Evolutionary conservation across 768 basidiomycete species (phyloP).

Genomic region (Tulasnella sp.): DNA sequence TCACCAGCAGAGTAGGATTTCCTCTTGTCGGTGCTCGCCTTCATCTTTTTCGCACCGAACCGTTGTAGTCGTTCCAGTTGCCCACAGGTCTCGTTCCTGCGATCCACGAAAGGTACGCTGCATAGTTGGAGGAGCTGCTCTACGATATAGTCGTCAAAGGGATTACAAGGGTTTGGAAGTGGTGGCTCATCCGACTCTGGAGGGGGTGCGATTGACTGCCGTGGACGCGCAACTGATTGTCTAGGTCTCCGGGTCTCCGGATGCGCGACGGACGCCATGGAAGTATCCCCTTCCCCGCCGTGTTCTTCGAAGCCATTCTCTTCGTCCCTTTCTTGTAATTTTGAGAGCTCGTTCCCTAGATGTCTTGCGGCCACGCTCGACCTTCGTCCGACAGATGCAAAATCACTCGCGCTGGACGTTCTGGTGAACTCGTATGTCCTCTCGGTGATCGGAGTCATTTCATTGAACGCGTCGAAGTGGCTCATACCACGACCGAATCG

Average conservation of each 20-base stretch:
- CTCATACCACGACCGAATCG: conserved; percentile 39
- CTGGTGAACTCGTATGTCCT: conserved; percentile 77
- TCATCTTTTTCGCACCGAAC: conserved; percentile 37
- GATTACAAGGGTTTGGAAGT: conserved; percentile 72
- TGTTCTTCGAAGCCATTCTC: conserved; percentile 18
- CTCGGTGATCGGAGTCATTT: conserved; percentile 98
- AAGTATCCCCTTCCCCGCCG: conserved; percentile 31
- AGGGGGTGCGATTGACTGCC: conserved; percentile 6
- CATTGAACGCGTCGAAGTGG: conserved; percentile 70
- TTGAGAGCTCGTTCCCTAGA: conserved; percentile 18
- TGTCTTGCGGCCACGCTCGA: not conserved
- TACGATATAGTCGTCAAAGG: conserved; percentile 59
- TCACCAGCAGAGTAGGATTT: conserved; percentile 20
- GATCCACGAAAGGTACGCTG: conserved; percentile 25
- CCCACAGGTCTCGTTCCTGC: conserved; percentile 28
- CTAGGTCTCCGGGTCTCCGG: conserved; percentile 4
- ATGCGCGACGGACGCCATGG: conserved; percentile 32
- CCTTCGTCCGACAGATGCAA: not conserved
- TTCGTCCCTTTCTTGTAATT: too few relatives aligned
- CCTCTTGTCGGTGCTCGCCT: conserved; percentile 19
- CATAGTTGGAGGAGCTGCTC: conserved; percentile 39
- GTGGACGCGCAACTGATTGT: conserved; percentile 1
- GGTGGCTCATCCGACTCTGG: conserved; percentile 20
- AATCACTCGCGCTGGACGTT: conserved; percentile 22
- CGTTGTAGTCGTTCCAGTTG: conserved; percentile 63